Evolutionary conservation across 2,329 filamentous ascomycete genomes (phyloP), one percentile per base, ranked within the genome.

Genomic region (Incumbomyces delicatus): DNA sequence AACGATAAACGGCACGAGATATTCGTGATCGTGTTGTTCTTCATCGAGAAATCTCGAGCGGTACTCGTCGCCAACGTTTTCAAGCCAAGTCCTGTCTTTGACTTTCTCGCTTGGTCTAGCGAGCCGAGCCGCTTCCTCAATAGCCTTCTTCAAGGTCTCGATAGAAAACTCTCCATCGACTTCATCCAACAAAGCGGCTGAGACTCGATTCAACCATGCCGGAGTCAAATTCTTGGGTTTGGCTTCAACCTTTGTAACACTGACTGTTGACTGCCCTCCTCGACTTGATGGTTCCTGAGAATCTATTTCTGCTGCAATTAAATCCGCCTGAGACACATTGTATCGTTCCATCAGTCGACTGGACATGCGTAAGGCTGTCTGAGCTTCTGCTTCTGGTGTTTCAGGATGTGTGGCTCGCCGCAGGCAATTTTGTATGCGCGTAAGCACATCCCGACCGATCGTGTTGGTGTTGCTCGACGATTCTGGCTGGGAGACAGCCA

Each of bases 351-450:
- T 48, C 33, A 52, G 37, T 18, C 36, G 13, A 20, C 27, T 30
- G 10, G 47, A 22, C 34, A 50, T 35, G 31, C 34, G 50, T 10
- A 55, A 44, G 4, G 54, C 57, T 10, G 54, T 48, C 49, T 54
- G 47, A 17, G 55, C 56, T 49, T 60, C 58, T 11, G 37, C 36
- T 37, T 58, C 56, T 10, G 54, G 53, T 30, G 51, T 44, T 41
- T 49, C 52, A 14, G 48, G 31, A 44, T 59, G 53, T 22, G 53
- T 49, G 16, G 56, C 55, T 34, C 51, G 47, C 7, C 44, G 43
- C 31, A 58, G 52, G 33, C 54, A 59, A 49, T 60, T 60, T 46
- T 52, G 50, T 35, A 59, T 59, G 27, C 50, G 54, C 10, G 51
- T 48, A 13, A 59, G 33, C 13, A 51, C 32, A n/a, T 43, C 37